These are phyloP conservation scores for Colletotrichum sp. DNA, from an alignment of 2,329 filamentous ascomycete species.

Conservation along the genomic window DNA sequence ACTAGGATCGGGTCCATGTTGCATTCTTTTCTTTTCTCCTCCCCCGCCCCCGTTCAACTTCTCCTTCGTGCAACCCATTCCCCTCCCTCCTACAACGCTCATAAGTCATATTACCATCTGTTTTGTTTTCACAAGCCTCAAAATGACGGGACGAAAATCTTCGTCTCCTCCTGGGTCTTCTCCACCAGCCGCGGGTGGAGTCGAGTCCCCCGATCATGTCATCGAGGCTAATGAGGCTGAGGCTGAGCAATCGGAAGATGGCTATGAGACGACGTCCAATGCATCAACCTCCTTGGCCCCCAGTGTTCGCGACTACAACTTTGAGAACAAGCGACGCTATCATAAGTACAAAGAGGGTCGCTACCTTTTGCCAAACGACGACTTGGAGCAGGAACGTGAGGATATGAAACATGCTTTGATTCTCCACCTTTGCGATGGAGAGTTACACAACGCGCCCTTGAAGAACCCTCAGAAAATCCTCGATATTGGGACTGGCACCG, in stretches of 20 bases:
- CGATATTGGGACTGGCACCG: constrained; percentile 63
- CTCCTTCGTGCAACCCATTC: too few species aligned
- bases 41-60: too few species aligned
- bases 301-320: constrained; percentile 36
- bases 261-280: constrained; percentile 38
- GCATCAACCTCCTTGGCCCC: constrained; percentile 31
- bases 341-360: constrained; percentile 37
- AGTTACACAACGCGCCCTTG: constrained; percentile 33
- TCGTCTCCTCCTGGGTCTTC: too few species aligned
- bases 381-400: constrained; percentile 57
- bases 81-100: too few species aligned
- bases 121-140: too few species aligned
- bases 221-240: constrained; percentile 13
- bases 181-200: too few species aligned
- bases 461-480: constrained; percentile 52
- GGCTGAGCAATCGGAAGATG: constrained; percentile 31
- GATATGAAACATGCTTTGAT: constrained; percentile 58
- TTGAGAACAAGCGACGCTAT: constrained; percentile 47
- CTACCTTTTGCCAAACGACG: constrained; percentile 31
- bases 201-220: too few species aligned
- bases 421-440: constrained; percentile 35
- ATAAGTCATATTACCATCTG: too few species aligned
- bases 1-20: too few species aligned
- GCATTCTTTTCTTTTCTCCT: too few species aligned
- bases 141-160: too few species aligned